phyloP scores from a whole-genome alignment of 2,329 filamentous ascomycete species.

The Ambrosiella cleistominuta region DNA sequence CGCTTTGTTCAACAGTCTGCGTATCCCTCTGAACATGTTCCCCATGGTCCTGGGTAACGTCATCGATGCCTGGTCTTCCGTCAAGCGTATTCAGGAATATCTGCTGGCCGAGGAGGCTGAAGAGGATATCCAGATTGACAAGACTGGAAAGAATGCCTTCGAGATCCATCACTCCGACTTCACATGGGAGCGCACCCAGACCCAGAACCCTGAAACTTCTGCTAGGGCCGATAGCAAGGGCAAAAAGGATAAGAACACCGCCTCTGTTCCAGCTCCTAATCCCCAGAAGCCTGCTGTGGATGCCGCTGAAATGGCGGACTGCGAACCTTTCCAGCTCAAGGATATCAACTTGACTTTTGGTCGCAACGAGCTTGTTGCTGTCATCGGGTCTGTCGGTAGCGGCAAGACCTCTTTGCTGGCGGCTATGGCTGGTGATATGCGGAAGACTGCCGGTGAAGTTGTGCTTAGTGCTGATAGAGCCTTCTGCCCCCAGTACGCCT shows the following conservation, averaged over 20 bases:
- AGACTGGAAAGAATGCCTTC: constrained; percentile 49
- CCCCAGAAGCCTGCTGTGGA: constrained; percentile 19
- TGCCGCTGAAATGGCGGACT: constrained; percentile 39
- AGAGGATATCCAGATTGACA: constrained; percentile 43
- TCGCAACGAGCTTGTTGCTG: constrained; percentile 60
- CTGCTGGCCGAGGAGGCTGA: constrained; percentile 68
- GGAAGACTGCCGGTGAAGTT: constrained; percentile 57
- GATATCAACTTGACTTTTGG: constrained; percentile 50
- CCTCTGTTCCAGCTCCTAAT: constrained; percentile 15
- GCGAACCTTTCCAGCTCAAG: constrained; percentile 55
- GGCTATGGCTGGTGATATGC: constrained; percentile 86
- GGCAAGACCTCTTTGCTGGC: constrained; percentile 83
- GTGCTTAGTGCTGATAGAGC: constrained; percentile 63
- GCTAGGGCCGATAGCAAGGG: constrained; percentile 19
- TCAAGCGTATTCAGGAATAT: constrained; percentile 77
- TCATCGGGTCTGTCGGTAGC: constrained; percentile 78
- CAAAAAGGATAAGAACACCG: constrained; percentile 16
- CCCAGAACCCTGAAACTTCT: constrained; percentile 31
- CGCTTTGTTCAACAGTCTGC: constrained; percentile 79
- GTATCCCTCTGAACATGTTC: constrained; percentile 76
- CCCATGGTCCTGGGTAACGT: constrained; percentile 78
- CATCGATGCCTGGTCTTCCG: constrained; percentile 72
- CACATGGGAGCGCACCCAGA: constrained; percentile 63
- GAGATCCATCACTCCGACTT: constrained; percentile 58
- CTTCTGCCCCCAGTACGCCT: constrained; percentile 91